phyloP scores from a whole-genome alignment of 331 rosid species.

The Malus hybrid region DNA sequence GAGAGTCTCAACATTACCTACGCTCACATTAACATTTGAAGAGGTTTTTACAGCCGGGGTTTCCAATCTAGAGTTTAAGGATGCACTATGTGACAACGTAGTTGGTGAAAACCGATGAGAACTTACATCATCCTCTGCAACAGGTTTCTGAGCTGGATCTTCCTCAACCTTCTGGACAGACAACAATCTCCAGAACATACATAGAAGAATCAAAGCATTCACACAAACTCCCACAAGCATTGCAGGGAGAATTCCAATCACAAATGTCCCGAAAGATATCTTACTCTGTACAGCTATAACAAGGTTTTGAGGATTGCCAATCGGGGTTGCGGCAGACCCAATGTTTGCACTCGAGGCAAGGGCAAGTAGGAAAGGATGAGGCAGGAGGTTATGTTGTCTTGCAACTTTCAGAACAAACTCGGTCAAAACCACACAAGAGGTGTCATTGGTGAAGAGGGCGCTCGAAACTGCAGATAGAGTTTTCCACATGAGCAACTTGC shows the following conservation, averaged over 20 bases:
- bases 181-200: constrained; percentile 54
- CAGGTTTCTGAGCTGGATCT: constrained; percentile 14
- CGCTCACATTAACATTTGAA: constrained; percentile 4
- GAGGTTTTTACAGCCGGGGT: constrained; percentile 19
- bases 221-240: constrained; percentile 62
- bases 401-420: constrained; percentile 81
- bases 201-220: constrained; percentile 55
- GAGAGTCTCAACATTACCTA: constrained; percentile 19
- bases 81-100: constrained; percentile 56
- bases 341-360: constrained; percentile 91
- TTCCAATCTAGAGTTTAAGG: constrained; percentile 31
- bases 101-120: constrained; percentile 12
- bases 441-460: constrained; percentile 84
- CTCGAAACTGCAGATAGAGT: constrained; percentile 78
- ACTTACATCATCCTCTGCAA: too few species aligned
- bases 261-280: constrained; percentile 58
- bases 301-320: constrained; percentile 89
- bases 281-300: constrained; percentile 76
- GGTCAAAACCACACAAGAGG: constrained; percentile 87
- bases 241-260: constrained; percentile 69
- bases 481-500: constrained; percentile 72
- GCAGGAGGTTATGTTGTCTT: constrained; percentile 77
- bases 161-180: constrained; percentile 55
- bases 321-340: constrained; percentile 90
- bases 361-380: constrained; percentile 88